Base-by-base conservation (phyloP, 805 yeast species). In the Yarrowia keelungensis region DNA sequence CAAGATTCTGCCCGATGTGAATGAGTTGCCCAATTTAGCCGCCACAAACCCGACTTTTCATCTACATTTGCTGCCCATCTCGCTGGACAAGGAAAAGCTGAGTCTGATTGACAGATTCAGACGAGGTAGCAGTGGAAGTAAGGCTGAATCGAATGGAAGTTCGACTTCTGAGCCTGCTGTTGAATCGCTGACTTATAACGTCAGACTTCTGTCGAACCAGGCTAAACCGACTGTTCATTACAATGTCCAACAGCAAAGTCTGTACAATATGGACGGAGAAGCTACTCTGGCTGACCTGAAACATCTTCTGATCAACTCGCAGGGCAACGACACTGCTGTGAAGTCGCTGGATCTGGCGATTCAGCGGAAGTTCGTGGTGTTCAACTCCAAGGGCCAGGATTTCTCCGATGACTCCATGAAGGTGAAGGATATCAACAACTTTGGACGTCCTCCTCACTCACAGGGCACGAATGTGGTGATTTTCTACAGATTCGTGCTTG, bases 11-110 rank as follows among this genome's bases (percentile, higher is more conserved):
- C 43, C 45, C 35, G 65, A 59, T 35, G 4, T 16, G 3, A 45
- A 16, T 10, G 51, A 45, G 32, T 35, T 59, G 42, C 65, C 65
- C 51, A 45, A 42, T 8, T 16, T 43, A 8, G 41, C 38, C 1
- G 50, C 65, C 65, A 43, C 50, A n/a, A 43, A 45, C 65, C 65
- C 65, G 32, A 59, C 65, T 9, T 59, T 59, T 19, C 65, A 59
- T 19, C 51, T 59, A 11, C 65, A 59, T 35, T 19, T 59, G 50
- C 35, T 59, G 16, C 65, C 65, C 19, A 32, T 59, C 14, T 19
- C 38, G 1, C 51, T 59, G 16, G 65, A 59, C 36, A 59, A 45
- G 51, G 45, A 47, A 8, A 49, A 59, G 14, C 32, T 35, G 41
- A 45, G 65, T 19, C 11, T 59, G 15, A 59, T 59, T 12, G 65